These are phyloP conservation scores for Tolypocladium ovalisporum DNA, from an alignment of 2,329 filamentous ascomycete species.

Conservation along the genomic window DNA sequence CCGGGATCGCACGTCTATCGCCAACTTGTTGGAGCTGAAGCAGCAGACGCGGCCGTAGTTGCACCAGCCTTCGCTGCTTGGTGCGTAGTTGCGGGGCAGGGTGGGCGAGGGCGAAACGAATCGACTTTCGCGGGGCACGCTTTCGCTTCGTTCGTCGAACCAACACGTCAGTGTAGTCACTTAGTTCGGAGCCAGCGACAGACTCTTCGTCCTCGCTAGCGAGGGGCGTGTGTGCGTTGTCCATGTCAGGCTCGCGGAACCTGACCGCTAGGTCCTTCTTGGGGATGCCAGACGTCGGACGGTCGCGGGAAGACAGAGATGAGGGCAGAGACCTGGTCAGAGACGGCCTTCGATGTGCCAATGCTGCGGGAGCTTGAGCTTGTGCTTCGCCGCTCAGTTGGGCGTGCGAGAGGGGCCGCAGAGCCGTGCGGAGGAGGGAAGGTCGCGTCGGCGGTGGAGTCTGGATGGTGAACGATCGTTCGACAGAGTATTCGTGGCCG, in stretches of 20 bases:
- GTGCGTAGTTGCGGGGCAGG: conserved; percentile 48
- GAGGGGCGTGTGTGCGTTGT: conserved; percentile 11
- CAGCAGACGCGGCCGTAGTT: conserved; percentile 56
- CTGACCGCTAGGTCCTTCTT: conserved; percentile 33
- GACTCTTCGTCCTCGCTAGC: conserved; percentile 40
- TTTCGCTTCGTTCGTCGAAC: conserved; percentile 28
- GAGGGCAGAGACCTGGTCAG: background rate
- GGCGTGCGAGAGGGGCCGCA: conserved; percentile 22
- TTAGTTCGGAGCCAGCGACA: conserved; percentile 28
- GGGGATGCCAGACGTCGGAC: conserved; percentile 27
- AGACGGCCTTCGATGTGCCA: background rate
- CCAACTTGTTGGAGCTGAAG: conserved; percentile 62
- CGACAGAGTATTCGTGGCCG: conserved; percentile 46
- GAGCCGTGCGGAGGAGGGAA: conserved; percentile 31
- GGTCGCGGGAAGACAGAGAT: conserved; percentile 8
- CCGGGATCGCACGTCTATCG: conserved; percentile 51
- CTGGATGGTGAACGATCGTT: conserved; percentile 15
- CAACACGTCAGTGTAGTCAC: conserved; percentile 32
- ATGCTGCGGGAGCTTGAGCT: background rate
- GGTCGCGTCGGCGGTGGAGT: conserved; percentile 22
- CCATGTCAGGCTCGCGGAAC: conserved; percentile 28
- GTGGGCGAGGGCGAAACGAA: conserved; percentile 56
- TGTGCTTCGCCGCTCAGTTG: conserved; percentile 8
- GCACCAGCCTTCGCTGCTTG: conserved; percentile 55
- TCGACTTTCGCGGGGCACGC: conserved; percentile 42